Conservation (phyloP, 225 moss, liverwort and hornwort genomes). For the Sphagnum tenellum region DNA sequence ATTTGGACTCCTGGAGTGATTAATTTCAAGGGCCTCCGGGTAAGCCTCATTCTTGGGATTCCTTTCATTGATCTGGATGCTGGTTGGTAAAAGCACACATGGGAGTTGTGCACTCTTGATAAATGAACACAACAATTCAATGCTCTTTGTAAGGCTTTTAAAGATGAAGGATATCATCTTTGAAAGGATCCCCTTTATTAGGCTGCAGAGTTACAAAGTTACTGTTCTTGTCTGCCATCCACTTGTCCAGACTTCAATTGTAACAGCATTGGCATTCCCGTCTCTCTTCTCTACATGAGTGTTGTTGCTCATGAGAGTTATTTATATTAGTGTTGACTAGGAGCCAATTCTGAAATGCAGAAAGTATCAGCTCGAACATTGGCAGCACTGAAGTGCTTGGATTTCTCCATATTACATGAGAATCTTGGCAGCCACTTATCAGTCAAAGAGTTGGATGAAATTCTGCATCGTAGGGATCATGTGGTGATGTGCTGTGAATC, state of each 20-base stretch:
- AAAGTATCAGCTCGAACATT: conserved; percentile 21
- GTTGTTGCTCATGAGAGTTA: neutral
- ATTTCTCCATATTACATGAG: conserved; percentile 8
- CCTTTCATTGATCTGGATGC: too few relatives aligned
- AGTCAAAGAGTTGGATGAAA: conserved; percentile 12
- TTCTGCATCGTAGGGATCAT: conserved; percentile 17
- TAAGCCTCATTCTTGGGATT: neutral
- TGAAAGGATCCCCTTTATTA: too few relatives aligned
- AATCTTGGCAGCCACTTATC: conserved; percentile 17
- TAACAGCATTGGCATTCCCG: too few relatives aligned
- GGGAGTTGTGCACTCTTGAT: neutral
- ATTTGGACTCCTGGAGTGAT: conserved; percentile 25
- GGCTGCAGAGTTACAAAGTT: neutral
- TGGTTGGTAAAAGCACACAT: neutral
- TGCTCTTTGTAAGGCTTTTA: neutral
- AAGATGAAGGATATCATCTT: neutral
- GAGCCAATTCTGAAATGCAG: conserved; percentile 7
- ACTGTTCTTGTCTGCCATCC: neutral
- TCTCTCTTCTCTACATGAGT: too few relatives aligned
- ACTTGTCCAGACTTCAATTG: too few relatives aligned
- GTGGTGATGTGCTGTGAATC: conserved; percentile 21
- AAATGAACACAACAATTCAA: neutral
- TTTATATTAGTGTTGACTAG: neutral
- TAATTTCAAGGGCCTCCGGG: conserved; percentile 23
- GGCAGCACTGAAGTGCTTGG: conserved; percentile 16